Percentiles rank a stretch among this genome's conserved stretches.
These are phyloP conservation scores for Helianthus tuberosus DNA, from an alignment of 129 eudicot genomes.

Conservation along the genomic window DNA sequence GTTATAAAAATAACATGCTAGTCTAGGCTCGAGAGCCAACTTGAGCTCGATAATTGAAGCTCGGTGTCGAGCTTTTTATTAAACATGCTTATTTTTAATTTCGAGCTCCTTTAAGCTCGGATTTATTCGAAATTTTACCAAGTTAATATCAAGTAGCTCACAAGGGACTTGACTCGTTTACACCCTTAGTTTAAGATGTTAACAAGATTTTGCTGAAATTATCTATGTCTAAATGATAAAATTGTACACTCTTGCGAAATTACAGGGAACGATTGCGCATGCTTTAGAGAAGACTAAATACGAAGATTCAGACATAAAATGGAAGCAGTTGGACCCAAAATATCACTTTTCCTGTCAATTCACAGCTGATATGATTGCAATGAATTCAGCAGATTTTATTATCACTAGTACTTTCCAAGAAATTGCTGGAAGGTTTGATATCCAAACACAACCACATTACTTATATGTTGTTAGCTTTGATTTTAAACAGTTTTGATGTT, in stretches of 20 bases:
- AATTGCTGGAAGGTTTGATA: slow-evolving; percentile 89
- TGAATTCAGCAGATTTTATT: slow-evolving; percentile 97
- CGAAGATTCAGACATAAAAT: slow-evolving; percentile 92
- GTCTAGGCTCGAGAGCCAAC: no score
- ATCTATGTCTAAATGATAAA: background rate
- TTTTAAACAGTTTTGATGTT: slow-evolving; percentile 20
- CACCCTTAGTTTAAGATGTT: background rate
- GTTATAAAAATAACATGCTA: no score
- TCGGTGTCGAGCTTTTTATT: no score
- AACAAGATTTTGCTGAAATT: background rate
- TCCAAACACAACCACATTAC: background rate
- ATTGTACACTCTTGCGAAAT: slow-evolving; percentile 4
- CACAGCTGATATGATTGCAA: slow-evolving; percentile 92
- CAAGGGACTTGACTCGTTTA: no score
- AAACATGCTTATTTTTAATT: no score
- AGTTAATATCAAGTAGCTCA: no score
- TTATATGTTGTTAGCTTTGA: background rate
- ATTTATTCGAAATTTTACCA: no score
- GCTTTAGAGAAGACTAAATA: slow-evolving; percentile 98
- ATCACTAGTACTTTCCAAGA: slow-evolving; percentile 97
- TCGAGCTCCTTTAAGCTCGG: no score
- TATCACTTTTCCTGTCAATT: slow-evolving; percentile 40
- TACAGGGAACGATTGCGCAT: slow-evolving; percentile 91
- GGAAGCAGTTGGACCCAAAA: slow-evolving; percentile 84
- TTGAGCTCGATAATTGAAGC: no score